Evolutionary conservation across 441 rosid species (phyloP), one percentile per base, ranked within the genome.

Genomic region (Theobroma grandiflorum): DNA sequence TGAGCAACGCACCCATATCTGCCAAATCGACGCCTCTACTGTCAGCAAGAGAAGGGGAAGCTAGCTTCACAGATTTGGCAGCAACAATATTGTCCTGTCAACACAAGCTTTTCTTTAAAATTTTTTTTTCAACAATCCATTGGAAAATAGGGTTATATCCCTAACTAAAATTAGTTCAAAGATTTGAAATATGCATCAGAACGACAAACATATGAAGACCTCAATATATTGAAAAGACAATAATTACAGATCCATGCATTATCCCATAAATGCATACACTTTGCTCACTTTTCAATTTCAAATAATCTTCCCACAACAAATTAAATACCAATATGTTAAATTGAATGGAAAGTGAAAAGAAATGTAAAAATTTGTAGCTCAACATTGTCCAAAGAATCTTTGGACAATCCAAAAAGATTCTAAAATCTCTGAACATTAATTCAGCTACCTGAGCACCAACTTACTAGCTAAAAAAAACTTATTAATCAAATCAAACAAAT

Each of bases 401-500:
- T 2, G 2, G 61, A 50, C 33, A 43, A 71, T 49, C 42, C 43
- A 50, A 71, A 43, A 8, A 33, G 3, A 71, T 16, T 20, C 40
- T 50, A 15, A 70, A 47, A 49, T 5, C 3, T 70, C 47, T 15
- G 58, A 49, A 49, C 3, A 20, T 8, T 16, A 52, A 50, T 33
- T 50, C 45, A 50, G 16, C 75, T 33, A 50, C 9, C 1, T n/a
- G n/a, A n/a, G 2, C 9, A 43, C 43, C 16, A 43, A 37, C 35
- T n/a, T n/a, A 37, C 53, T 72, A 35, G 35, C 49, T 72, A n/a
- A 72, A 53, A 69, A 52, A 53, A 57, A 31, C 69, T 74, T 20
- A 75, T 55, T 73, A 78, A 66, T 35, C 42, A 10, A 72, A 72
- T 68, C 74, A 37, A 67, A 33, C 20, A 42, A 58, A 72, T n/a